phyloP scores from a whole-genome alignment of 2,329 filamentous ascomycete genomes.

The Scedosporium apiospermum region DNA sequence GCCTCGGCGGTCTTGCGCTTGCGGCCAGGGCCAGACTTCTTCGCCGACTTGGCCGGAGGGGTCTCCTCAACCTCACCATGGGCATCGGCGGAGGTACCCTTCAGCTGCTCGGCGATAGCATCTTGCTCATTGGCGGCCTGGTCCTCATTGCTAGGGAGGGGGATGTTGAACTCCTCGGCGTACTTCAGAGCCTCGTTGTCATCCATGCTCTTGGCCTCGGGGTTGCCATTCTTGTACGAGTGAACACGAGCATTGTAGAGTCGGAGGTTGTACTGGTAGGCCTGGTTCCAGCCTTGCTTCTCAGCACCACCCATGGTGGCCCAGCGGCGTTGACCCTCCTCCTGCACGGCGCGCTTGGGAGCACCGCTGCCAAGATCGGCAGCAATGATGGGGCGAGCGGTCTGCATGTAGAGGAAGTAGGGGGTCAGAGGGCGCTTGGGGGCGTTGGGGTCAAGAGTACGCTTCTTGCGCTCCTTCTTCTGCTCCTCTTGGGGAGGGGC shows the following conservation, averaged over 20 bases:
- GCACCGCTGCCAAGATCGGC: slow-evolving; percentile 64
- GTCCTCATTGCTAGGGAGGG: slow-evolving; percentile 40
- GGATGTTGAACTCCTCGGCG: slow-evolving; percentile 47
- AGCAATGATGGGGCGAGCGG: slow-evolving; percentile 74
- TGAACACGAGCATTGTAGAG: slow-evolving; percentile 57
- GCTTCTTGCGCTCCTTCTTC: slow-evolving; percentile 87
- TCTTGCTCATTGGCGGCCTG: slow-evolving; percentile 39
- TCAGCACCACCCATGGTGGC: slow-evolving; percentile 63
- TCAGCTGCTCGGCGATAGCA: slow-evolving; percentile 50
- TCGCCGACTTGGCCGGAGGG: slow-evolving; percentile 45
- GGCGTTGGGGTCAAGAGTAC: slow-evolving; percentile 80
- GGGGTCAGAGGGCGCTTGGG: slow-evolving; percentile 90
- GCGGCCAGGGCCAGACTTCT: slow-evolving; percentile 39
- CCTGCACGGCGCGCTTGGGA: slow-evolving; percentile 77
- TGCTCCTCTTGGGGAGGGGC: slow-evolving; percentile 43
- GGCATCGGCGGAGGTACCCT: slow-evolving; percentile 26
- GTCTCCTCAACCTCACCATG: slow-evolving; percentile 34
- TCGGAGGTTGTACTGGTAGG: slow-evolving; percentile 58
- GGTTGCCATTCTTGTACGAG: slow-evolving; percentile 54
- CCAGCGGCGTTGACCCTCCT: slow-evolving; percentile 83
- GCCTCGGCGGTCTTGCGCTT: slow-evolving; percentile 44
- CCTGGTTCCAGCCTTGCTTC: slow-evolving; percentile 61
- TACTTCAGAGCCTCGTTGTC: slow-evolving; percentile 52
- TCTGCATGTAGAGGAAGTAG: slow-evolving; percentile 91
- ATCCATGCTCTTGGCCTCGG: slow-evolving; percentile 47